phyloP scores from a whole-genome alignment of 2,329 filamentous ascomycete species.

The Neonectria coccinea region DNA sequence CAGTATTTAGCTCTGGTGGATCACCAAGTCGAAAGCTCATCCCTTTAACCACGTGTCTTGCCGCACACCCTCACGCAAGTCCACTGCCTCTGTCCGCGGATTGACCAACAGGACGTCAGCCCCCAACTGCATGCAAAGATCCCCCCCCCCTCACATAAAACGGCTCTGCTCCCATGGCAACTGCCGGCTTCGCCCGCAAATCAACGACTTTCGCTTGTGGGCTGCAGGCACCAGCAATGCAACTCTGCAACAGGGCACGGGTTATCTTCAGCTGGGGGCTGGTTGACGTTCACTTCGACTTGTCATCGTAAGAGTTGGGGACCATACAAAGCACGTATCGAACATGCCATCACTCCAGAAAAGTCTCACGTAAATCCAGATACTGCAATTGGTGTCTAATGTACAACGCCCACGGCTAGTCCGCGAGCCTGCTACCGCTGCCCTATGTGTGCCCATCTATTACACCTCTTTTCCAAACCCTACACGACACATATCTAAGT shows the following conservation, averaged over 20 bases:
- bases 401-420: slow-evolving; percentile 13
- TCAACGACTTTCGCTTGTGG: background rate
- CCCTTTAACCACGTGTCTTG: slow-evolving; percentile 24
- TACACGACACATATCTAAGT: slow-evolving; percentile 2
- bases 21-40: background rate
- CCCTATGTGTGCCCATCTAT: slow-evolving; percentile 17
- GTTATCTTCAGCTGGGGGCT: background rate
- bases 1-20: slow-evolving; percentile 4
- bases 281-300: background rate
- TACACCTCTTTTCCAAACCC: slow-evolving; percentile 15
- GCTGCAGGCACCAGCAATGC: slow-evolving; percentile 6
- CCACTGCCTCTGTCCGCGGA: background rate
- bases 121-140: slow-evolving; percentile 7
- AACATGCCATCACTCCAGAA: background rate
- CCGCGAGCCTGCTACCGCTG: slow-evolving; percentile 1
- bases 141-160: background rate
- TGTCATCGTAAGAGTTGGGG: no score
- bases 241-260: background rate
- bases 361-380: background rate
- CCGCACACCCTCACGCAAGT: background rate
- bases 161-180: background rate
- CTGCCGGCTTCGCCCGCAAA: background rate
- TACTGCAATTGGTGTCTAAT: slow-evolving; percentile 14
- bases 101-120: background rate
- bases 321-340: background rate